Evolutionary conservation across 108 stramenopile species (phyloP), one percentile per base, ranked within the genome.

Genomic region (Nitzschia sp.): DNA sequence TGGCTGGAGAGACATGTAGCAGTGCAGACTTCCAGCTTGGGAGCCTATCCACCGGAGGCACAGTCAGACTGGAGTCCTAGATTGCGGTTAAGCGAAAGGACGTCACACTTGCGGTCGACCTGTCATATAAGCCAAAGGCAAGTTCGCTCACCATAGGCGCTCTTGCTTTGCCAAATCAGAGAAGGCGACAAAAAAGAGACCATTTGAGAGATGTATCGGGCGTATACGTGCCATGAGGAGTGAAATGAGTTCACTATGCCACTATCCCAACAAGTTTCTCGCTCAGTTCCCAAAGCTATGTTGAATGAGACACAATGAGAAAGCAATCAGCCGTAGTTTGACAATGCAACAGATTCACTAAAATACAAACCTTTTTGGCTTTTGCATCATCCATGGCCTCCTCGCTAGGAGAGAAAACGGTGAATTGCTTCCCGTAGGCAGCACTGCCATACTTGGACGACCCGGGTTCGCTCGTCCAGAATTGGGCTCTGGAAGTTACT

Each of bases 371-470:
- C n/a, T 71, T 45, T 58, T 74, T 82, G n/a, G 75, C 90, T 74
- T 90, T 92, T 21, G 56, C 84, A 63, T 79, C 80, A 59, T 95
- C 94, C 47, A 49, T 64, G 0, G 87, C 90, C 62, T 95, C 94
- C 51, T 87, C 85, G 51, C 88, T 90, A 28, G 85, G 78, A 24
- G 64, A 29, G 33, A 70, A 57, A 0, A 78, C 60, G 24, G 49
- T 51, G 55, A 95, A 95, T 68, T 90, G 73, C 27, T 77, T 81
- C 5, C 94, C 94, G 73, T 77, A 92, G 0, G 94, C 90, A 31
- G 62, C 87, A 42, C 92, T 83, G 11, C 91, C 90, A 62, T 82
- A 87, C 57, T 90, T 95, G n/a, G 75, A 75, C 4, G 85, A 83
- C 38, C 90, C 94, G 8, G 93, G 89, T 23, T 81, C 70, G 47